Percentiles rank a stretch among this genome's conserved stretches.
Evolutionary conservation across 2,329 filamentous ascomycete species (phyloP).

Genomic region (Graphiopsis chlorocephala): DNA sequence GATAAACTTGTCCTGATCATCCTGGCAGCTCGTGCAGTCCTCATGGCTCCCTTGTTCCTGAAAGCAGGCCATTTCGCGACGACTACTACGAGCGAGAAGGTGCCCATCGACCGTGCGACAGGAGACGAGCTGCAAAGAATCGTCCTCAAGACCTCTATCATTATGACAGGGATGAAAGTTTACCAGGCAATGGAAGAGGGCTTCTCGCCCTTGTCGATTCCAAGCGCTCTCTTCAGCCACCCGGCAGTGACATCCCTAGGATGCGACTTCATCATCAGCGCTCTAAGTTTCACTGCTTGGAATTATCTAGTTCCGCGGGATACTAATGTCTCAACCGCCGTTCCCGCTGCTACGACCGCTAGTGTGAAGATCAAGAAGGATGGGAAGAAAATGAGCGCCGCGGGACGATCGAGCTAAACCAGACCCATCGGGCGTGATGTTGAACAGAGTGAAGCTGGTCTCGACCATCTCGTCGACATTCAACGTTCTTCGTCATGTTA

Average conservation of each 20-base stretch:
- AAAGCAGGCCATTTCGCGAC: background rate
- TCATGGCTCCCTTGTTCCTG: conserved; percentile 25
- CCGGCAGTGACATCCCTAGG: conserved; percentile 33
- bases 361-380: background rate
- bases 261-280: conserved; percentile 28
- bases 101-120: conserved; percentile 13
- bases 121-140: conserved; percentile 14
- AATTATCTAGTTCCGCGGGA: background rate
- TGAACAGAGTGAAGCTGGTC: background rate
- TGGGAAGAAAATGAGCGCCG: background rate
- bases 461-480: background rate
- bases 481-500: background rate
- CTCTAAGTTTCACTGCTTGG: conserved; percentile 23
- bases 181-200: conserved; percentile 4
- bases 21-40: conserved; percentile 23
- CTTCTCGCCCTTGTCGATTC: conserved; percentile 2
- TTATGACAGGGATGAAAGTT: conserved; percentile 16
- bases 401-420: background rate
- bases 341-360: background rate
- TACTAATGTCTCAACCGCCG: background rate
- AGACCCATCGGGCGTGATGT: background rate
- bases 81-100: background rate
- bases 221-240: conserved; percentile 26
- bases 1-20: conserved; percentile 24
- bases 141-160: conserved; percentile 7